phyloP scores from a whole-genome alignment of 306 rosid species.

The Vigna unguiculata region DNA sequence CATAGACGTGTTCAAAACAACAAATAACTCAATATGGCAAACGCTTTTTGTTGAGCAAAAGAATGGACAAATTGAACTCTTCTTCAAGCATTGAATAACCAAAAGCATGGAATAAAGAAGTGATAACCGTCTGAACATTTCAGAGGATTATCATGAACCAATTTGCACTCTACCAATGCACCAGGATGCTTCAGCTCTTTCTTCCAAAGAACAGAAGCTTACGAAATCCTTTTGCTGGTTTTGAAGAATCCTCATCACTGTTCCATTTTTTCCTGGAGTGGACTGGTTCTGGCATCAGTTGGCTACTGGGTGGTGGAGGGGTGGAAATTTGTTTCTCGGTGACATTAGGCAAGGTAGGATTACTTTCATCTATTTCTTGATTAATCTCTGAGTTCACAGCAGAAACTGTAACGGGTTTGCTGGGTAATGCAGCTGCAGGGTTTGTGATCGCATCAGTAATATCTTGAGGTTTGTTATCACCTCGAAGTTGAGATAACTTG shows the following conservation, averaged over 20 bases:
- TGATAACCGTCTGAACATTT: constrained; percentile 39
- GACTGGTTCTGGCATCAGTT: constrained; percentile 50
- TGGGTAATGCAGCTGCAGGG: constrained; percentile 53
- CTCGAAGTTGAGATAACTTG: constrained; percentile 53
- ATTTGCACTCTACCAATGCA: constrained; percentile 45
- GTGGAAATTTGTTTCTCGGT: constrained; percentile 66
- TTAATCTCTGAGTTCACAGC: constrained; percentile 46
- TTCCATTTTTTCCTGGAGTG: constrained; percentile 96
- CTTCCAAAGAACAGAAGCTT: constrained; percentile 94
- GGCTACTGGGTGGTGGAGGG: constrained; percentile 68
- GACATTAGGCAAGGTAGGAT: constrained; percentile 49
- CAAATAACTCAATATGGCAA: constrained; percentile 44
- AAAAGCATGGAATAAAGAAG: constrained; percentile 26
- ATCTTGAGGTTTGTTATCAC: constrained; percentile 57
- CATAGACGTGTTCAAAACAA: constrained; percentile 49
- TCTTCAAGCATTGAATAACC: constrained; percentile 42
- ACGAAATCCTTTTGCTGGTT: constrained; percentile 80
- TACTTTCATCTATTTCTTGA: constrained; percentile 48
- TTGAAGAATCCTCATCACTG: constrained; percentile 76
- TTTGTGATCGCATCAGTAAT: constrained; percentile 46
- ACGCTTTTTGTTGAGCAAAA: constrained; percentile 37
- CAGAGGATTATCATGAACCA: constrained; percentile 42
- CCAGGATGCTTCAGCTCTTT: constrained; percentile 58
- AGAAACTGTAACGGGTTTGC: constrained; percentile 47
- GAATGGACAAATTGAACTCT: constrained; percentile 31